Percentiles rank a stretch among this genome's conserved stretches.
These are phyloP conservation scores for Fusarium burgessii DNA, from an alignment of 2,329 filamentous ascomycete genomes.

Conservation along the genomic window DNA sequence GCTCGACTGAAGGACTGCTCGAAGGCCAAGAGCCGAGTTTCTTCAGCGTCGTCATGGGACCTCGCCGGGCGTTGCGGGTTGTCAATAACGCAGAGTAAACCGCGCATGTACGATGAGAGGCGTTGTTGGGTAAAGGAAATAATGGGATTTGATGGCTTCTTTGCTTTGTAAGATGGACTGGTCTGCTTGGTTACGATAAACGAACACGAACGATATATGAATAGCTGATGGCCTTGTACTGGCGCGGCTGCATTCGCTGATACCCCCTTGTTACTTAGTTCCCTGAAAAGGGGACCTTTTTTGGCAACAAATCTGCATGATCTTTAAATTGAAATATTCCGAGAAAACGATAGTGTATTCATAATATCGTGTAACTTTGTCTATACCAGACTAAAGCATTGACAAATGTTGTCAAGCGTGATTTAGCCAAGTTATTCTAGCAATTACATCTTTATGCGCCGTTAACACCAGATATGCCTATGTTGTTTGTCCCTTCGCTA, in stretches of 20 bases:
- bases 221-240: not conserved
- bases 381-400: conserved; percentile 2
- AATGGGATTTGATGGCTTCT: not conserved
- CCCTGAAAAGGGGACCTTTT: not conserved
- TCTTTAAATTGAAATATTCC: not conserved
- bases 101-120: not conserved
- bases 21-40: conserved; percentile 76
- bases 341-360: conserved; percentile 11
- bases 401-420: not conserved
- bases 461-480: conserved; percentile 31
- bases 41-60: conserved; percentile 76
- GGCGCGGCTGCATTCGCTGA: conserved; percentile 40
- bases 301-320: not conserved
- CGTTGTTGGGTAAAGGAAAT: conserved; percentile 3
- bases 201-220: conserved; percentile 31
- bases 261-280: conserved; percentile 32
- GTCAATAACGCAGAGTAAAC: conserved; percentile 66
- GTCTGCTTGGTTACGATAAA: conserved; percentile 23
- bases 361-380: conserved; percentile 23
- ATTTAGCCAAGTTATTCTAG: not conserved
- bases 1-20: conserved; percentile 64
- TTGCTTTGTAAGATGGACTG: not conserved
- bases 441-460: conserved; percentile 20
- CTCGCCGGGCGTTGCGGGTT: conserved; percentile 75
- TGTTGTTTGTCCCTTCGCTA: conserved; percentile 31